Evolutionary conservation across 768 basidiomycete species (phyloP).

Genomic region (Chalciporus chontae): DNA sequence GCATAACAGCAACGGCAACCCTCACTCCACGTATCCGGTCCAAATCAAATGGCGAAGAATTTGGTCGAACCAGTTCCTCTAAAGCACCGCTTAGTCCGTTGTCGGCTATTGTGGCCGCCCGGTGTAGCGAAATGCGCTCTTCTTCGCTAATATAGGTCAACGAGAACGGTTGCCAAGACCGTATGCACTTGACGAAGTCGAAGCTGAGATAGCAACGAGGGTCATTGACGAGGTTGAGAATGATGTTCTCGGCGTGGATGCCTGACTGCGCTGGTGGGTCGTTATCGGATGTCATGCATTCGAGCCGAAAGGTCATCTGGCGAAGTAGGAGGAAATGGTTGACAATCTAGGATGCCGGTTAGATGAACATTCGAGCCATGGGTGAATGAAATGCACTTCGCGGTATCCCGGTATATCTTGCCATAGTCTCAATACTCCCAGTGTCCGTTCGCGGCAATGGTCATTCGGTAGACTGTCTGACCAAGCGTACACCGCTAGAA

Average conservation of each 20-base stretch:
- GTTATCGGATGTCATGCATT: conserved; percentile 66
- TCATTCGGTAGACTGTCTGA: conserved; percentile 71
- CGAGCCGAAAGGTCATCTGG: conserved; percentile 68
- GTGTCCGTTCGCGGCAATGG: conserved; percentile 57
- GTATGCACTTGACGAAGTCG: conserved; percentile 56
- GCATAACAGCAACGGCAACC: conserved; percentile 57
- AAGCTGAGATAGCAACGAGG: conserved; percentile 57
- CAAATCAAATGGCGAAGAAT: conserved; percentile 36
- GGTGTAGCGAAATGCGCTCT: conserved; percentile 55
- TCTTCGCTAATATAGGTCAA: conserved; percentile 59
- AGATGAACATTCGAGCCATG: conserved; percentile 16
- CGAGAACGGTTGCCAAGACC: conserved; percentile 58
- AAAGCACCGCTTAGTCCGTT: conserved; percentile 62
- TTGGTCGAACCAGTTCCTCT: conserved; percentile 46
- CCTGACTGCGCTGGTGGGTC: conserved; percentile 59
- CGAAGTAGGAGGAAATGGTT: conserved; percentile 70
- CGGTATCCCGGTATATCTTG: conserved; percentile 60
- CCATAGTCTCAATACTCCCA: conserved; percentile 49
- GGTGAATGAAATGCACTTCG: conserved; percentile 44
- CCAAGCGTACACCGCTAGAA: conserved; percentile 75
- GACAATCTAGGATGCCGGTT: conserved; percentile 49
- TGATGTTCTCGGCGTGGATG: conserved; percentile 65
- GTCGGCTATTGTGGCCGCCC: conserved; percentile 64
- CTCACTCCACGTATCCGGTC: conserved; percentile 57
- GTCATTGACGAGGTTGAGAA: conserved; percentile 56